Conservation (phyloP, 2,329 filamentous ascomycete genomes). For the Penicillium corylophilum region DNA sequence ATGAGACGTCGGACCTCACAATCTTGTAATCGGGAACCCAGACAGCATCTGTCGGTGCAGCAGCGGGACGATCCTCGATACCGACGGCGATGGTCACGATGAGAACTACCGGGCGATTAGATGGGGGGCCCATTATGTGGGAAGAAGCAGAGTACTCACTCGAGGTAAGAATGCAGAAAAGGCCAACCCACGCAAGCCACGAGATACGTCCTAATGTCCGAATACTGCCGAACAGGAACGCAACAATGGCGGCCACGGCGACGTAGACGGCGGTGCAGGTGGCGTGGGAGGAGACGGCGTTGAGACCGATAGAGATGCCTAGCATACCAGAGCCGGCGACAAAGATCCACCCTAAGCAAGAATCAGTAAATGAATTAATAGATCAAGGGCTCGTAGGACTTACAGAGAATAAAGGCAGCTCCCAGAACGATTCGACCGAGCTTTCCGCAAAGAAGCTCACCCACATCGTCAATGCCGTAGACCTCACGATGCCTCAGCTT, state of each 20-base stretch:
- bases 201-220: conserved; percentile 18
- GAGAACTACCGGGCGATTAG: conserved; percentile 4
- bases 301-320: conserved; percentile 18
- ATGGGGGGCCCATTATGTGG: neutral
- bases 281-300: conserved; percentile 17
- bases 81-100: conserved; percentile 20
- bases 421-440: conserved; percentile 12
- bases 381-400: neutral
- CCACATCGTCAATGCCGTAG: conserved; percentile 9
- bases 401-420: conserved; percentile 16
- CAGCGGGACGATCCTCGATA: conserved; percentile 16
- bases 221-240: conserved; percentile 14
- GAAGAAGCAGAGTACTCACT: conserved; percentile 7
- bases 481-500: conserved; percentile 13
- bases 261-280: conserved; percentile 19
- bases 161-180: conserved; percentile 17
- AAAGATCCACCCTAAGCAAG: conserved; percentile 16
- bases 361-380: neutral
- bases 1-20: conserved; percentile 20
- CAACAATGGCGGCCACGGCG: conserved; percentile 12
- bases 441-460: conserved; percentile 12
- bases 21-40: conserved; percentile 22
- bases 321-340: conserved; percentile 21
- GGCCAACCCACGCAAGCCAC: conserved; percentile 20
- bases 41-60: conserved; percentile 11